These are phyloP conservation scores for Themeda triandra DNA, from an alignment of 176 grass and related monocot species.

Conservation along the genomic window DNA sequence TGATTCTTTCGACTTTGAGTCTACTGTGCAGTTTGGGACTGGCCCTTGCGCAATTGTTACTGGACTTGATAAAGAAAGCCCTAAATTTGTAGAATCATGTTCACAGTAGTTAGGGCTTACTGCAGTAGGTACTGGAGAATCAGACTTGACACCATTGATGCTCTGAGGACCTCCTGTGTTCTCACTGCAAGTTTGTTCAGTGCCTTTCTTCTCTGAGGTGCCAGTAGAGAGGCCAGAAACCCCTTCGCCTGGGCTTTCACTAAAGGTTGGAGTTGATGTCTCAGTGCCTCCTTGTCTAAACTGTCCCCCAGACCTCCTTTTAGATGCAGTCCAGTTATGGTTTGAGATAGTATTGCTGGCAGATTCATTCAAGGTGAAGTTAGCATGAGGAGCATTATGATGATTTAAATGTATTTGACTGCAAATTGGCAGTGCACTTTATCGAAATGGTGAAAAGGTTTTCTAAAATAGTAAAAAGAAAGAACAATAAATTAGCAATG, in stretches of 20 bases:
- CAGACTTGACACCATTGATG: conserved; percentile 10
- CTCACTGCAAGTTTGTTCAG: conserved; percentile 27
- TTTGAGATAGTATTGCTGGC: background rate
- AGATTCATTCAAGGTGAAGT: conserved; percentile 19
- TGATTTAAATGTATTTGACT: conserved; percentile 1
- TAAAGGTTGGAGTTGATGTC: conserved; percentile 17
- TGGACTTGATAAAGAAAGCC: conserved; percentile 6
- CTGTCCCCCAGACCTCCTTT: conserved; percentile 17
- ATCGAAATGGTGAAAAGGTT: conserved; percentile 21
- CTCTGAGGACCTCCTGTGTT: background rate
- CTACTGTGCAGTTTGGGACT: background rate
- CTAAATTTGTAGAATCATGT: background rate
- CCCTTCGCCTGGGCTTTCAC: conserved; percentile 30
- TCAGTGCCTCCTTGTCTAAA: conserved; percentile 25
- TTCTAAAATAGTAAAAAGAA: background rate
- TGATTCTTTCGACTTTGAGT: conserved; percentile 32
- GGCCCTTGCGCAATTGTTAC: conserved; percentile 13
- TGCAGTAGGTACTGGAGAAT: conserved; percentile 14
- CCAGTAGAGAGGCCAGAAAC: conserved; percentile 20
- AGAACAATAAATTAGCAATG: background rate
- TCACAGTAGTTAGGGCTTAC: background rate
- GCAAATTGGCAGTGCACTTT: background rate
- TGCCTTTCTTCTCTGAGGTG: conserved; percentile 21
- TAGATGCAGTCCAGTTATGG: conserved; percentile 31
- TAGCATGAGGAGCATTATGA: background rate